Evolutionary conservation across 352 stramenopile genomes (phyloP), one percentile per base, ranked within the genome.

Genomic region (Globisporangium paddicum): DNA sequence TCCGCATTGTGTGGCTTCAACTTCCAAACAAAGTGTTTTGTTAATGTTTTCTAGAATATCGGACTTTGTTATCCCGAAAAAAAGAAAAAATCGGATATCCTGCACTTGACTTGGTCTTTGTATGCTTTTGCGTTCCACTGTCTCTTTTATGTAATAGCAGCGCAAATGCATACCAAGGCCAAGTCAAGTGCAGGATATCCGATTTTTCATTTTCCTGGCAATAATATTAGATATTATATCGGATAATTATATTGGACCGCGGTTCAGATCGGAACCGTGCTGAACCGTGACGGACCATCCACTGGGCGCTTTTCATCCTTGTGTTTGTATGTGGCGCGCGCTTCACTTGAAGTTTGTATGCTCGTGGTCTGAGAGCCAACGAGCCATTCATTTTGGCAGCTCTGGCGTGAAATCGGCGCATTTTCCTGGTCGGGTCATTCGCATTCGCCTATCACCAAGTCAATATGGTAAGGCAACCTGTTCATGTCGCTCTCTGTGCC

Each of bases 401-500:
- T n/a, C 51, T 47, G 23, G 53, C 32, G 30, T 44, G 46, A 63
- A 75, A 69, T 51, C 49, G 25, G 42, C 26, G 34, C 50, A 59
- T 64, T 72, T 62, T 67, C 50, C 52, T 61, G 63, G 18, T 63
- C 46, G 65, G 37, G 66, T 72, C 79, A 89, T 87, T 90, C 79
- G 79, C 82, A 90, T 92, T 92, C 79, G 79, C 82, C 81, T 83
- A 86, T 89, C 79, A 81, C 79, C 80, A 85, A 90, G 82, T 92
- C 79, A 89, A 92, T 87, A 92, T 92, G 82, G 82, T 92, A 89
- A 86, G 81, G 53, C 62, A 41, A 66, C 40, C 14, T 44, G 61
- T 55, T 38, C 19, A 51, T 63, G 44, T 13, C 28, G 23, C 30
- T 7, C 34, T 54, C 13, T 57, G 32, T 37, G 32, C 50, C 5